Base-by-base conservation (phyloP, 1,284 basidiomycete species). In the Pisolithus thermaeus region DNA sequence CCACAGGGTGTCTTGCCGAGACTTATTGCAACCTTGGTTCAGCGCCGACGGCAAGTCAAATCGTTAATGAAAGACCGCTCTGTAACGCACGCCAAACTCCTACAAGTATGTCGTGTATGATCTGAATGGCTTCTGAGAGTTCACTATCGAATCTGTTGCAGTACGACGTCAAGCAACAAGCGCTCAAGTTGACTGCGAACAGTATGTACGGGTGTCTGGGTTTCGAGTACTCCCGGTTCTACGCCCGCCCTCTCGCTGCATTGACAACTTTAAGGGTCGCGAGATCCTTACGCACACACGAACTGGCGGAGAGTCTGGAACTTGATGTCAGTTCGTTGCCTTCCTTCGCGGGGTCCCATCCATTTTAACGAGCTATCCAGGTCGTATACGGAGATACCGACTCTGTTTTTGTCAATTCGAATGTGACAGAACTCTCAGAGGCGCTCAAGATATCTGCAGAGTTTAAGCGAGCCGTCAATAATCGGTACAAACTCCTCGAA, bases 181-280 rank as follows among this genome's bases (percentile, higher is more conserved):
- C 97, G 5, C 77, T 99, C 53, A 99, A 99, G 74, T 84, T 99
- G 48, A 99, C 96, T 1, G 97, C 97, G 54, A 99, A 99, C 76
- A 96, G 92, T 76, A 99, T 99, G 96, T 99, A 99, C 69, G 97
- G 97, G 22, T 99, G 97, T 78, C 85, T 99, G 28, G 97, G 97
- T 50, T 99, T 98, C 67, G 92, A 96, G 65, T 91, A 95, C 58
- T 97, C 95, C 18, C 79, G 97, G 45, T 99, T 99, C 76, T 97
- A 95, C 60, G 97, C 96, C n/a, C 82, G 92, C 36, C 93, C 95
- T 0, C 81, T 99, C 14, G 97, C 97, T 7, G 93, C 96, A 40
- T 79, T 99, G 50, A 98, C 95, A 23, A 99, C 97, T 96, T 86
- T 80, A 99, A 97, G 70, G 97, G 97, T 61, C 87, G 97, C 70